Conservation (phyloP, 345 rosid species). For the Balakata baccata region DNA sequence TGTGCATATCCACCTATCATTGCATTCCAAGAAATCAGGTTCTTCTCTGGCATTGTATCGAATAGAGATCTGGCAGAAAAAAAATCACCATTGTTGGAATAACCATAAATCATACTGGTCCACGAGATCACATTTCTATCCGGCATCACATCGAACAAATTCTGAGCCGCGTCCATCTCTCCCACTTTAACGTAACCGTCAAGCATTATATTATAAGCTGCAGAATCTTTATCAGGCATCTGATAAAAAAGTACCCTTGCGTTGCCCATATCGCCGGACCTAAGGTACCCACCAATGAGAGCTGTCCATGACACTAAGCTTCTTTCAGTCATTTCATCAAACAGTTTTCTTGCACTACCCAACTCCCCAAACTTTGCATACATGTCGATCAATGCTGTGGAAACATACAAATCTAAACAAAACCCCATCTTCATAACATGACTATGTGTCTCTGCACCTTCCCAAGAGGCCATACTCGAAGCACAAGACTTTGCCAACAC, state of each 20-base stretch:
- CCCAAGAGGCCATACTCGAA: conserved; percentile 33
- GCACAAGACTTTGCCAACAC: conserved; percentile 53
- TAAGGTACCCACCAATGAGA: conserved; percentile 55
- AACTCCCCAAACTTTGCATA: conserved; percentile 53
- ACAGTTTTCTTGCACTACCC: conserved; percentile 44
- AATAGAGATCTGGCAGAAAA: conserved; percentile 52
- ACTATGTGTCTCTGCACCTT: conserved; percentile 54
- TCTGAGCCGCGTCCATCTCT: conserved; percentile 50
- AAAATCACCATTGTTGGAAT: conserved; percentile 48
- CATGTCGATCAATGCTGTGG: conserved; percentile 67
- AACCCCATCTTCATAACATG: conserved; percentile 53
- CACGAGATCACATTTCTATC: conserved; percentile 61
- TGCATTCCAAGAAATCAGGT: conserved; percentile 68
- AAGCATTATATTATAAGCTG: conserved; percentile 54
- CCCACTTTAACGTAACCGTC: conserved; percentile 67
- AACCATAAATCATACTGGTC: conserved; percentile 73
- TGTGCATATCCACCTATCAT: conserved; percentile 73
- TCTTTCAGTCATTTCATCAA: conserved; percentile 61
- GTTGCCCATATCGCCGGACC: conserved; percentile 41
- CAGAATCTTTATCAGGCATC: conserved; percentile 57
- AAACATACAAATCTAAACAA: conserved; percentile 55
- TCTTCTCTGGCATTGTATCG: conserved; percentile 69
- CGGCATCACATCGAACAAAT: conserved; percentile 55
- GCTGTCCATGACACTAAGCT: conserved; percentile 78
- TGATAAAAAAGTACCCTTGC: conserved; percentile 51